Evolutionary conservation across 176 grass and related monocot genomes (phyloP).

Genomic region (Pontederia crassipes): DNA sequence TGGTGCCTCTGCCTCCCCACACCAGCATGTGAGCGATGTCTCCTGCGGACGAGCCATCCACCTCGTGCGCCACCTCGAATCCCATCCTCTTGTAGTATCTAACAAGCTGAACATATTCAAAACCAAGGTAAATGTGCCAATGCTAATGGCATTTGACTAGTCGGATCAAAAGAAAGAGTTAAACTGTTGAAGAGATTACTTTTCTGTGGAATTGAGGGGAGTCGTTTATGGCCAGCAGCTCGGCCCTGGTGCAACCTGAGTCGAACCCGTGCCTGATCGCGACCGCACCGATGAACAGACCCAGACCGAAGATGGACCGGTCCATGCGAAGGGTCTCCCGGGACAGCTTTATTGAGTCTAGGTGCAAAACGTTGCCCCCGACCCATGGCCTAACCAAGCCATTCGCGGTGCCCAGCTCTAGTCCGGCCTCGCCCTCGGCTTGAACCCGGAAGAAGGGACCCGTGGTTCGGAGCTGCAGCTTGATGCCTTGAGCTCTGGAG

Average conservation of each 20-base stretch:
- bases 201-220: constrained; percentile 66
- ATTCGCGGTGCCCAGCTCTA: constrained; percentile 62
- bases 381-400: constrained; percentile 57
- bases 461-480: constrained; percentile 31
- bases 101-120: constrained; percentile 40
- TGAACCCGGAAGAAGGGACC: constrained; percentile 72
- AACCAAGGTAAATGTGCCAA: background rate
- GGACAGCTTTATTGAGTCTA: constrained; percentile 71
- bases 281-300: constrained; percentile 74
- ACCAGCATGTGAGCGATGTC: constrained; percentile 88
- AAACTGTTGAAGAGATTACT: constrained; percentile 20
- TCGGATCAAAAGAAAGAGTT: background rate
- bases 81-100: constrained; percentile 90
- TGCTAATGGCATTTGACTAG: background rate
- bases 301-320: constrained; percentile 67
- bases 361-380: constrained; percentile 50
- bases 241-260: constrained; percentile 54
- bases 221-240: constrained; percentile 88
- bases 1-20: constrained; percentile 87
- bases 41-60: constrained; percentile 58
- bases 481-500: constrained; percentile 55
- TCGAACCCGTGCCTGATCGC: constrained; percentile 78
- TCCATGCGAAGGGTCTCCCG: constrained; percentile 40
- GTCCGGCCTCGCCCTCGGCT: constrained; percentile 19
- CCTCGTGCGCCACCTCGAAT: constrained; percentile 60